Conservation (phyloP, 1,284 basidiomycete genomes). For the Ustilago loliicola region DNA sequence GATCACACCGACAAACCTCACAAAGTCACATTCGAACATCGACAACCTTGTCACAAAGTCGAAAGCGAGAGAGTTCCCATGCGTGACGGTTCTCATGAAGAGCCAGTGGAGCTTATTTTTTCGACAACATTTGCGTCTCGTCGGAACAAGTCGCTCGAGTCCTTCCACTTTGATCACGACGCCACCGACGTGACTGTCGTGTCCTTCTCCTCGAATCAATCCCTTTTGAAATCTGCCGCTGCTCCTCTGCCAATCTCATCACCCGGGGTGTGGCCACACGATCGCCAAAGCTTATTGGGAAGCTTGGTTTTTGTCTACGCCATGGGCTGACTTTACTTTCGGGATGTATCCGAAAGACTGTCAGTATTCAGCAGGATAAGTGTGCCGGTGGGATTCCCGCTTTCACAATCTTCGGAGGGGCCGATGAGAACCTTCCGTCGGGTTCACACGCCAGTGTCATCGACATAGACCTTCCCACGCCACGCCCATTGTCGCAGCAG, state of each 20-base stretch:
- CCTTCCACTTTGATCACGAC: not conserved
- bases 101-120: not conserved
- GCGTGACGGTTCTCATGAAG: not conserved
- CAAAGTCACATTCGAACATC: not conserved
- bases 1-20: not conserved
- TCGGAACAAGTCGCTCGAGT: not conserved
- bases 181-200: not conserved
- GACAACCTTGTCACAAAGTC: not conserved
- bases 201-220: not conserved
- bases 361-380: not conserved
- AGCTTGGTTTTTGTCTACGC: not conserved
- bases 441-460: slow-evolving; percentile 2
- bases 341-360: not conserved
- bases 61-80: not conserved
- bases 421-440: slow-evolving; percentile 24
- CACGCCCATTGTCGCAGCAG: not conserved
- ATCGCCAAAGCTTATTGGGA: not conserved
- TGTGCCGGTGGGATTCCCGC: not conserved
- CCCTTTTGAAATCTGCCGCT: not conserved
- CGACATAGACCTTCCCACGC: not conserved
- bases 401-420: slow-evolving; percentile 12
- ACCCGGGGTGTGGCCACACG: not conserved
- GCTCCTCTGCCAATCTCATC: not conserved
- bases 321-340: not conserved
- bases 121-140: not conserved